Evolutionary conservation across 805 yeast genomes (phyloP), one percentile per base, ranked within the genome.

Genomic region (Starmerella floricola): DNA sequence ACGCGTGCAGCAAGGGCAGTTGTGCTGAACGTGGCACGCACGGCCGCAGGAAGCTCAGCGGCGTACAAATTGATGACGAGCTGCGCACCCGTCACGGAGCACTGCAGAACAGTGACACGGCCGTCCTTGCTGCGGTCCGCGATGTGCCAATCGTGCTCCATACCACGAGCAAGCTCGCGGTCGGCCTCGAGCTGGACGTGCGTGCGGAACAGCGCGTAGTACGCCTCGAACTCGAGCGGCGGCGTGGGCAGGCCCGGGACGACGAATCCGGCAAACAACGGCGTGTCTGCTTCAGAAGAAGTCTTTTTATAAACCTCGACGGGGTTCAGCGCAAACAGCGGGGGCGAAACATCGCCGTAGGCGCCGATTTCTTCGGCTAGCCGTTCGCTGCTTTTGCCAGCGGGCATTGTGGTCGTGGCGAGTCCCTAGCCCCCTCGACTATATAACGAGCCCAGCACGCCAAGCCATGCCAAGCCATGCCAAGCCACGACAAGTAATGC

Each of bases 1-100:
- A 27, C 8, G 21, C 94, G 65, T 6, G 60, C 55, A 36, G 64
- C 65, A 34, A 85, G 78, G 13, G 65, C 65, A 2, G 64, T 70
- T 3, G 62, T 60, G 26, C 72, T 71, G 47, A 72, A 71, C 12
- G 71, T 66, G 3, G 54, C 55, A 27, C 72, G 58, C 38, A 78
- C 79, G 1, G 64, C 67, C 1, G 50, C 48, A 4, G 64, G 47
- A 47, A 84, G 70, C 46, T 54, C 59, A 2, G 62, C 58, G 12
- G 53, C 47, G 15, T 49, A 42, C 2, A 56, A 26, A 19, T 40
- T 40, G 12, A 60, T 20, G 1, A 24, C 38, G 24, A 57, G 49
- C 31, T 24, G 29, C 17, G 49, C 43, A 30, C 45, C 48, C 8
- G 59, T 52, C 15, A 31, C 24, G 4, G 40, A 36, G 47, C 62